Percentiles rank a stretch among this genome's conserved stretches.
These are phyloP conservation scores for Auriculariales sp. DNA, from an alignment of 768 basidiomycete species.

Conservation along the genomic window DNA sequence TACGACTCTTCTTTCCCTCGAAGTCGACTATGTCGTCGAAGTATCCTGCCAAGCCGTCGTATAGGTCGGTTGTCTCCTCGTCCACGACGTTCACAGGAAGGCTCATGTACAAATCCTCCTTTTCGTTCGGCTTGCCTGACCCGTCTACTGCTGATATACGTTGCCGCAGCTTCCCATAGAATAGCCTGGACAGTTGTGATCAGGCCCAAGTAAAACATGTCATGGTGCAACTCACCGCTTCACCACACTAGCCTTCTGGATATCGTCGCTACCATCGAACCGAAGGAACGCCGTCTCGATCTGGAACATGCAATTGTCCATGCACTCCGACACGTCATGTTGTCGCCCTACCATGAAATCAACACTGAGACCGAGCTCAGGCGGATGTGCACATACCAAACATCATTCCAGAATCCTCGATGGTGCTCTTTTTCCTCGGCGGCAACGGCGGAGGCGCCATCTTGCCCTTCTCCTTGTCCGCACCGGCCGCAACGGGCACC, in stretches of 20 bases:
- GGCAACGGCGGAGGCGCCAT: conserved; percentile 42
- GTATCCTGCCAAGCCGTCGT: conserved; percentile 84
- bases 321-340: conserved; percentile 96
- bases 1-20: conserved; percentile 71
- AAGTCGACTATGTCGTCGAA: conserved; percentile 84
- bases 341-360: conserved; percentile 57
- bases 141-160: conserved; percentile 25
- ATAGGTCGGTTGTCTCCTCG: conserved; percentile 79
- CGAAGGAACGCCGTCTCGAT: conserved; percentile 84
- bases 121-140: conserved; percentile 53
- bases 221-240: conserved; percentile 39
- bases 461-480: conserved; percentile 15
- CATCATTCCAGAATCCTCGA: conserved; percentile 66
- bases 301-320: conserved; percentile 99
- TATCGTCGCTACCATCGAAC: conserved; percentile 38
- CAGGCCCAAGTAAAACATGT: conserved; percentile 1
- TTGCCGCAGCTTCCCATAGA: conserved; percentile 80
- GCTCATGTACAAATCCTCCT: conserved; percentile 87
- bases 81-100: conserved; percentile 81
- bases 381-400: conserved; percentile 42
- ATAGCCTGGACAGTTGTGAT: conserved; percentile 31
- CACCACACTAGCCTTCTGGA: conserved; percentile 59
- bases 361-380: conserved; percentile 6
- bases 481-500: conserved; percentile 12
- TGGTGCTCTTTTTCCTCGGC: conserved; percentile 25